These are phyloP conservation scores for Fusarium coicis DNA, from an alignment of 2,329 filamentous ascomycete genomes.

Conservation along the genomic window DNA sequence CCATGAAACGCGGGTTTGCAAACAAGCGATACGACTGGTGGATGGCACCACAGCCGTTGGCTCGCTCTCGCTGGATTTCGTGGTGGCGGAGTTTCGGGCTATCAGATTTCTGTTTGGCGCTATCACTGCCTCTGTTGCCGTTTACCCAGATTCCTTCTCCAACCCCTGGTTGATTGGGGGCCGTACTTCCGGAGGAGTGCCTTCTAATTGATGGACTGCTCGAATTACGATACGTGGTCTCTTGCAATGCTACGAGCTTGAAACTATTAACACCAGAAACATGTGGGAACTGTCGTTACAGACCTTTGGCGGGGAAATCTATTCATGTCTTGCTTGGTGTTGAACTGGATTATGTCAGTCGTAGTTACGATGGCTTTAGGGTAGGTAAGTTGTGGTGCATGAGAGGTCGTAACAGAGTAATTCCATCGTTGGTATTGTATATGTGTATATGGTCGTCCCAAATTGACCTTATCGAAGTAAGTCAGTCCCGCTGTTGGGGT, in stretches of 20 bases:
- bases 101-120: constrained; percentile 30
- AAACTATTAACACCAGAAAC: not conserved
- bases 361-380: not conserved
- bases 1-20: constrained; percentile 27
- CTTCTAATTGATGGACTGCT: not conserved
- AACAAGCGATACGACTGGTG: constrained; percentile 19
- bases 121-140: constrained; percentile 37
- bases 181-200: constrained; percentile 20
- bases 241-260: not conserved
- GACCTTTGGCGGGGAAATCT: not conserved
- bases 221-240: constrained; percentile 2
- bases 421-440: not conserved
- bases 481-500: no score
- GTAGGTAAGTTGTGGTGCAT: not conserved
- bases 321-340: not conserved
- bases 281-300: not conserved
- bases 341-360: not conserved
- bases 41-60: not conserved
- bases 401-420: not conserved
- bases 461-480: not conserved
- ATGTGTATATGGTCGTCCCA: not conserved
- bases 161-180: constrained; percentile 19
- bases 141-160: constrained; percentile 41
- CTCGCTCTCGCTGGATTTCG: constrained; percentile 9
- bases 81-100: constrained; percentile 37